A percentile compares a stretch with the other conserved stretches of the same genome.
phyloP scores from a whole-genome alignment of 169 alveolate species.

The Prorocentrum cordatum region DNA sequence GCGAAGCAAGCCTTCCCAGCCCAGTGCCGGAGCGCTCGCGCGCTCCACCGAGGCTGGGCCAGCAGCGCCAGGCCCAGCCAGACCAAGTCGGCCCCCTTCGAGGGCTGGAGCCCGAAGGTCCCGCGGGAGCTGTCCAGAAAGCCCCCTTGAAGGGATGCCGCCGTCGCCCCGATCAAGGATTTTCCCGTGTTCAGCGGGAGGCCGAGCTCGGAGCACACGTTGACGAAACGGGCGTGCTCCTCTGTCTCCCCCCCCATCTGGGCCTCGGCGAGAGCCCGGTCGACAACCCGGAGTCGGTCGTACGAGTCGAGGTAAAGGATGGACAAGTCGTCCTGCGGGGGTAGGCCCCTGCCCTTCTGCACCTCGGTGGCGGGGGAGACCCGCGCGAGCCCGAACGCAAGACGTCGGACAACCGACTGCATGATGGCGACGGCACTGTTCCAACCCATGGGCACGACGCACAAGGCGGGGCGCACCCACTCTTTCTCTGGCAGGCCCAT shows the following conservation, averaged over 20 bases:
- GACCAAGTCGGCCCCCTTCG: neutral
- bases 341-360: neutral
- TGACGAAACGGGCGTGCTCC: neutral
- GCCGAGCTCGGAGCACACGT: neutral
- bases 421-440: too few relatives aligned
- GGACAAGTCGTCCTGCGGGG: neutral
- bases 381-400: too few relatives aligned
- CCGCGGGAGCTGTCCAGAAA: neutral
- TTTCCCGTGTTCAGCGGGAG: neutral
- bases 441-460: too few relatives aligned
- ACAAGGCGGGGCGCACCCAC: too few relatives aligned
- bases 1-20: neutral
- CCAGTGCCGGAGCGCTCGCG: neutral
- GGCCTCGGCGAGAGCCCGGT: neutral
- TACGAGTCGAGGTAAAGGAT: neutral
- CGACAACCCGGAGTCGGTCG: neutral
- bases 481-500: too few relatives aligned
- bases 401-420: too few relatives aligned
- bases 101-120: neutral
- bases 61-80: neutral
- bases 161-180: neutral
- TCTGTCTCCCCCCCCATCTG: neutral
- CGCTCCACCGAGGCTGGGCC: neutral
- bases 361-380: neutral
- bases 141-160: neutral